Base-by-base conservation (phyloP, 1,284 basidiomycete species). In the Porogramme epimiltina region DNA sequence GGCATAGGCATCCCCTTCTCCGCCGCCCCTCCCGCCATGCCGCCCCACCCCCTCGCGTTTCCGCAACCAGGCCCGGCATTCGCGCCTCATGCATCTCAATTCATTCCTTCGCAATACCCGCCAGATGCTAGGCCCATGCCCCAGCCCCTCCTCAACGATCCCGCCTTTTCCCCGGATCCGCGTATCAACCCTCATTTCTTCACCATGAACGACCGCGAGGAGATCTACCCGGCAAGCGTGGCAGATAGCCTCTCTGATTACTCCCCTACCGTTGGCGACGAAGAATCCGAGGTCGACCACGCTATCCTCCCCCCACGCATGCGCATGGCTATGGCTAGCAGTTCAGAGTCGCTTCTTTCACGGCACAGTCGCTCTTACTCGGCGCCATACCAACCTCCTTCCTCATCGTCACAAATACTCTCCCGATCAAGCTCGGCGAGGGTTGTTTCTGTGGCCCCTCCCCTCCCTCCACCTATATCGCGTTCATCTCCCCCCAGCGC, bases 141-240 rank as follows among this genome's bases (percentile, higher is more conserved):
- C 10, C 49, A 28, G 31, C 33, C 52, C 13, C 48, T 60, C 45
- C 50, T 61, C 49, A 51, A 67, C 42, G 72, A 74, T 55, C 71
- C 71, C 31, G 71, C 72, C 15, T 74, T 73, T 63, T 69, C 72
- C 25, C 51, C 54, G 36, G 69, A 73, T 61, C 71, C 71, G 25
- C 56, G 53, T 39, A 49, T 51, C 42, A 72, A 73, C 54, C 71
- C 69, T 5, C 59, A 67, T 52, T 70, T 66, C 60, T 61, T 62
- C 51, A 59, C 49, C 52, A 67, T 67, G 63, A 62, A 60, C 50
- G 54, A 60, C 45, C 53, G 47, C 42, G 67, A 67, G 52, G 62
- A 67, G 53, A 63, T 67, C 51, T 55, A 61, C 52, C 63, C 64
- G 18, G 55, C 56, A 10, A 56, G 54, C 23, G 18, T 47, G 37